Evolutionary conservation across 2,329 filamentous ascomycete species (phyloP), one percentile per base, ranked within the genome.

Genomic region (Cladophialophora exuberans): DNA sequence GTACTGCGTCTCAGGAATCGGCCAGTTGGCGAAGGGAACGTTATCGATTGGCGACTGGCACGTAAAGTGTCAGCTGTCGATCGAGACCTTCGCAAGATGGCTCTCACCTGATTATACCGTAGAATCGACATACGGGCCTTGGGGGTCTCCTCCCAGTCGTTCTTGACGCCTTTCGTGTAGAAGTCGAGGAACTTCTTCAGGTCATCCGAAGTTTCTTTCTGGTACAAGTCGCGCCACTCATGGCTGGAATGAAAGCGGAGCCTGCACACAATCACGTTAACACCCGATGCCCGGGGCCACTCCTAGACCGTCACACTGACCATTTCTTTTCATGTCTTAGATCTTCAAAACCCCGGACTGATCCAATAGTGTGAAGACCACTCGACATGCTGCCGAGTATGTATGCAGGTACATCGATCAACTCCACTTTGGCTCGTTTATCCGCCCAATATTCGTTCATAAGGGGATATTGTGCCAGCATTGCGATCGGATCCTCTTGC

Each of bases 201-300:
- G 44, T 79, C 75, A 1, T 69, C 64, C 6, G 61, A 64, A 1
- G 66, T 65, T 20, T 73, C 58, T 7, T 66, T 61, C 47, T 63
- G 66, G 57, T 70, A 78, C 1, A 78, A 61, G 46, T 79, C 76
- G 54, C 70, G 72, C 76, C 75, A 79, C 54, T 79, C 76, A 54
- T 78, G 74, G 5, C 63, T 67, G 6, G 67, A 64, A 45, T 69
- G 66, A 64, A 67, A 71, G 0, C 71, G 68, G 18, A 78, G 66
- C 52, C 52, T 55, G 22, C 28, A n/a, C 25, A 17, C 30, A 33
- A n/a, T 46, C 17, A 46, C 17, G 20, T 30, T 26, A 17, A 15
- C n/a, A 15, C 28, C 25, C 6, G 11, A n/a, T 35, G 11, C 1
- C 17, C 35, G 2, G 22, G 20, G 22, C 31, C 25, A 38, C 20